Evolutionary conservation across 169 alveolate species (phyloP), one percentile per base, ranked within the genome.

Genomic region (Besnoitia besnoiti): DNA sequence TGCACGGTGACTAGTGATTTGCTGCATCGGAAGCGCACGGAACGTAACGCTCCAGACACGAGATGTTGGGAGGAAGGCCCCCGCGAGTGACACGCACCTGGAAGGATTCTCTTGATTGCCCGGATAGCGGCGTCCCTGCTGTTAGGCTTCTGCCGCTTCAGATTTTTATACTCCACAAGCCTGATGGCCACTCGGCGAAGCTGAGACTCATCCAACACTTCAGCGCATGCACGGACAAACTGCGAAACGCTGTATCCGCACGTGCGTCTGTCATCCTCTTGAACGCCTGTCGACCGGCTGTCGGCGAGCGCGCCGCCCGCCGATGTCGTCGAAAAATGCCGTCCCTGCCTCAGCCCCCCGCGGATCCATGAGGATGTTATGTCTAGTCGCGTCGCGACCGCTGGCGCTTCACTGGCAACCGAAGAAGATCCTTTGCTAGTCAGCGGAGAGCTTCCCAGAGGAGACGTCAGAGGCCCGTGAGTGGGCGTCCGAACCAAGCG

Each of bases 211-310:
- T 87, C 47, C n/a, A 91, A 62, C 37, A 61, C 76, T 37, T 80
- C 94, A 0, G 94, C 75, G 50, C 94, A 91, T 27, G 75, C 55
- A 30, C 94, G 85, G 42, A 91, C 94, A 46, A 91, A 84, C 51
- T 91, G 88, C 10, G 94, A 91, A 24, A 73, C 61, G 46, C 94
- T 91, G 39, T 73, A 62, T 40, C 94, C 94, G 35, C 94, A 91
- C 44, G 82, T 42, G 46, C 46, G 46, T 0, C 24, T 44, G 12
- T 77, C 55, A 10, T 19, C 4, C 24, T 55, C 67, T 16, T 19
- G 67, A 3, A n/a, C 30, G 67, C 67, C 27, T 55, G 67, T 16
- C 33, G 59, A 49, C 7, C 24, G 67, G 30, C 24, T n/a, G 12
- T 55, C 33, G 67, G 67, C 12, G 24, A 55, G 33, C 33, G 67